phyloP scores from a whole-genome alignment of 495 filamentous ascomycete genomes.

The Neurospora tetrasperma region DNA sequence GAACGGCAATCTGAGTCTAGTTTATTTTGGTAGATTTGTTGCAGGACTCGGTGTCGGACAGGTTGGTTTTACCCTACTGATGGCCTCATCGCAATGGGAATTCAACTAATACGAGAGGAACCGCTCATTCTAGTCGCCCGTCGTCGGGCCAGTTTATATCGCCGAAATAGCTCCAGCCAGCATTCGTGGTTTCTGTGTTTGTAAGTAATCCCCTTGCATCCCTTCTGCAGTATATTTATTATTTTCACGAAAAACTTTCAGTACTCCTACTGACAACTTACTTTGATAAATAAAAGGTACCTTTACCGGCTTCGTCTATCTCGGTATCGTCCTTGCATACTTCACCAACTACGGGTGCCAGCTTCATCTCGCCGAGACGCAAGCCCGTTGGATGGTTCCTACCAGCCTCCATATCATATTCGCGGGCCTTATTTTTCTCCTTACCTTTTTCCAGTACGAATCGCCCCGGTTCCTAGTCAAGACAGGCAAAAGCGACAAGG shows the following conservation, averaged over 20 bases:
- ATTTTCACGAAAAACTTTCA: too few species aligned
- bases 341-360: conserved; percentile 50
- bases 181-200: conserved; percentile 58
- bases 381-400: conserved; percentile 53
- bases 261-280: too few species aligned
- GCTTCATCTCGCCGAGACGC: conserved; percentile 45
- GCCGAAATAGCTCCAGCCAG: conserved; percentile 52
- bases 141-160: conserved; percentile 52
- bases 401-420: conserved; percentile 66
- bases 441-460: conserved; percentile 56
- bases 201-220: conserved; percentile 14
- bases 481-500: conserved; percentile 36
- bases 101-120: too few species aligned
- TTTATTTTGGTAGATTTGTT: conserved; percentile 59
- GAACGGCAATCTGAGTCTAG: conserved; percentile 47
- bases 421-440: conserved; percentile 52
- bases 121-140: conserved; percentile 28
- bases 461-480: conserved; percentile 49
- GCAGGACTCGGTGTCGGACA: conserved; percentile 49
- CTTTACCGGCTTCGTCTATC: conserved; percentile 54
- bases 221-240: too few species aligned
- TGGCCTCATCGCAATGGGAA: too few species aligned
- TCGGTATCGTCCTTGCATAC: conserved; percentile 52
- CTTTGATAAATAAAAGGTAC: too few species aligned
- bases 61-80: too few species aligned